Percentiles rank a stretch among this genome's conserved stretches.
Evolutionary conservation across 1,284 basidiomycete genomes (phyloP).

Genomic region (Sanguinoderma infundibulare): DNA sequence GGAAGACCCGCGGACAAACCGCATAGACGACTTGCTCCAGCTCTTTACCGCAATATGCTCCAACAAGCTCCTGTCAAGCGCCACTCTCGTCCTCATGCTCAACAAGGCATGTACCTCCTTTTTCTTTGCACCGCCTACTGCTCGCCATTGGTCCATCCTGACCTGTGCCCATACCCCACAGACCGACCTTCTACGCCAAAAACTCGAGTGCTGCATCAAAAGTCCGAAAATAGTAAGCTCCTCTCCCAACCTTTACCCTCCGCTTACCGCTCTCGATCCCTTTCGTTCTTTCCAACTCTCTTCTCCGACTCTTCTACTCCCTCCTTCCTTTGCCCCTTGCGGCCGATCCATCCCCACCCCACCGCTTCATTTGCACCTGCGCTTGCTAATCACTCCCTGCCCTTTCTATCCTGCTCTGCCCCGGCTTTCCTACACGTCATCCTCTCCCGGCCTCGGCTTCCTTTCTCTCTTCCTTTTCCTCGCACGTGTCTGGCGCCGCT

Average conservation of each 20-base stretch:
- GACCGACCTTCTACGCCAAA: constrained; percentile 70
- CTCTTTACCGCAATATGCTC: constrained; percentile 75
- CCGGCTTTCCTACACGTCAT: not conserved
- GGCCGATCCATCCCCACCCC: constrained; percentile 15
- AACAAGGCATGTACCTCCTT: constrained; percentile 63
- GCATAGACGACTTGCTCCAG: constrained; percentile 80
- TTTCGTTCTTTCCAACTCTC: constrained; percentile 1
- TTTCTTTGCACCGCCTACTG: not conserved
- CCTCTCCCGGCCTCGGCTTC: not conserved
- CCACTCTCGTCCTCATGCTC: constrained; percentile 74
- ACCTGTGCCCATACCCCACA: constrained; percentile 36
- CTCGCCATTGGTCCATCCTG: not conserved
- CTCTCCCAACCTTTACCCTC: too few relatives aligned
- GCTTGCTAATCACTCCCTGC: not conserved
- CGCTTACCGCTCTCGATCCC: not conserved
- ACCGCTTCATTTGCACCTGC: not conserved
- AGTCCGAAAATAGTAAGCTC: constrained; percentile 73
- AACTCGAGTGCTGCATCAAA: constrained; percentile 64
- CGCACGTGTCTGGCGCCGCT: constrained; percentile 43
- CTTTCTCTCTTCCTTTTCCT: not conserved
- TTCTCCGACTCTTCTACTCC: constrained; percentile 1
- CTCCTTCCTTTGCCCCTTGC: constrained; percentile 8
- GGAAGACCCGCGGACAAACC: constrained; percentile 76
- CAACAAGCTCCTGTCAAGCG: constrained; percentile 72
- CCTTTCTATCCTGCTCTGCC: not conserved